Conservation (phyloP, 1,284 basidiomycete species). For the Ceratobasidium sp. region DNA sequence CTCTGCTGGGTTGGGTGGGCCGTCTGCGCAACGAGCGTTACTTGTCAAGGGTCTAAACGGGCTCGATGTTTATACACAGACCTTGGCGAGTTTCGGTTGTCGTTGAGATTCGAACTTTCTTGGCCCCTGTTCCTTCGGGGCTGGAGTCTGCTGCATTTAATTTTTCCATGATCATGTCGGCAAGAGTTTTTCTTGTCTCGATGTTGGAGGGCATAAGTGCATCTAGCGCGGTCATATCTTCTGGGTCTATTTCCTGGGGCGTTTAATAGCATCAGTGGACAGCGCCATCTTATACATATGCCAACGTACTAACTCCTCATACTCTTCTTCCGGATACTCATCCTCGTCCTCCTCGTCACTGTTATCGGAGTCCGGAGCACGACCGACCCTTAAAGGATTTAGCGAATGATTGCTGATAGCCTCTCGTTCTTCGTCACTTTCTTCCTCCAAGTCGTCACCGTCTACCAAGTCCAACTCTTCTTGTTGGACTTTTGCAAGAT, state of each 20-base stretch:
- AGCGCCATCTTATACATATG: not conserved
- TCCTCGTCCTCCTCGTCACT: conserved; percentile 57
- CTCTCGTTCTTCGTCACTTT: conserved; percentile 47
- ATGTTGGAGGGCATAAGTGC: conserved; percentile 77
- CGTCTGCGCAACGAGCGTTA: conserved; percentile 56
- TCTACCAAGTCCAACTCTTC: conserved; percentile 80
- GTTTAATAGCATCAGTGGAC: conserved; percentile 16
- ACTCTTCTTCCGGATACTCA: conserved; percentile 59
- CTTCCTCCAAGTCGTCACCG: conserved; percentile 57
- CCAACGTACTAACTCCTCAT: conserved; percentile 60
- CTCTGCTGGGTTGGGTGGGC: conserved; percentile 82
- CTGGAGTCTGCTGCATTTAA: conserved; percentile 71
- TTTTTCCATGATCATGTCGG: conserved; percentile 96
- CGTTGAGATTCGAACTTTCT: conserved; percentile 41
- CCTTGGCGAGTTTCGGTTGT: conserved; percentile 58
- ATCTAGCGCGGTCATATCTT: conserved; percentile 86
- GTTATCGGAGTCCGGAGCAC: conserved; percentile 62
- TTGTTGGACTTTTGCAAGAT: conserved; percentile 93
- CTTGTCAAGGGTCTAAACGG: not conserved
- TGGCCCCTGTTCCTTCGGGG: conserved; percentile 51
- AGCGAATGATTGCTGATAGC: not conserved
- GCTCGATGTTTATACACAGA: conserved; percentile 49
- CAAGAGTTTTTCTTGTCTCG: conserved; percentile 83
- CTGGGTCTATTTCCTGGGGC: conserved; percentile 85
- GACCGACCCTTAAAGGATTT: not conserved